Base-by-base conservation (phyloP, 345 rosid species). In the Salix exigua region DNA sequence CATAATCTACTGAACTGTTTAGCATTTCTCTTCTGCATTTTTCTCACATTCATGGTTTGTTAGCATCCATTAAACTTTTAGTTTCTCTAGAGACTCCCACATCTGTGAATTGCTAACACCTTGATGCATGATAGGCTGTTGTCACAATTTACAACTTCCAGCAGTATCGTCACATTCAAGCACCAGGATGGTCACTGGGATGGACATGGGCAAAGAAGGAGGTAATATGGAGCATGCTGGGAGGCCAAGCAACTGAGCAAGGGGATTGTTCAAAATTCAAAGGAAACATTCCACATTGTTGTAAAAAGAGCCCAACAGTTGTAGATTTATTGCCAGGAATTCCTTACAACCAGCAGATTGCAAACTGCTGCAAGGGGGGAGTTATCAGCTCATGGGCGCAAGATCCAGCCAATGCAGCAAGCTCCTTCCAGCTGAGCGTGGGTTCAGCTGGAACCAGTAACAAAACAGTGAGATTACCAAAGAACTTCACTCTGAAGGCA, bases 331-430 rank as follows among this genome's bases (percentile, higher is more conserved):
- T 93, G 85, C 99, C 99, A 0, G 96, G 97, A 77, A 84, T 90
- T 62, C 94, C 97, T 40, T 87, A 82, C 77, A 90, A 84, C 73
- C 89, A 87, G 78, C 96, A 90, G 79, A 69, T 88, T 42, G 82
- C 90, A 55, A 95, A 95, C 71, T 95, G 99, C 82, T 95, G 99
- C 77, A 88, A 86, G 82, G 99, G 99, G 12, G 99, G 98, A 19
- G 91, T 93, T 13, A 80, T 95, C 66, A 90, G 86, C 76, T 89
- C 99, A 1, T 87, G 78, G 87, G 91, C 51, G 4, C 99, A 93
- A 82, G 98, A 95, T 78, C 93, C 94, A 1, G 74, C 88, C 14
- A 88, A 84, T 0, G 96, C 99, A 14, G 83, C 64, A 13, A 80
- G 92, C 68, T 87, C 97, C 0, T 95, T 95, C 86, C 99, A 93